A percentile compares a stretch with the other conserved stretches of the same genome.
Evolutionary conservation across 169 alveolate genomes (phyloP).

Genomic region (Ichthyophthirius multifiliis): DNA sequence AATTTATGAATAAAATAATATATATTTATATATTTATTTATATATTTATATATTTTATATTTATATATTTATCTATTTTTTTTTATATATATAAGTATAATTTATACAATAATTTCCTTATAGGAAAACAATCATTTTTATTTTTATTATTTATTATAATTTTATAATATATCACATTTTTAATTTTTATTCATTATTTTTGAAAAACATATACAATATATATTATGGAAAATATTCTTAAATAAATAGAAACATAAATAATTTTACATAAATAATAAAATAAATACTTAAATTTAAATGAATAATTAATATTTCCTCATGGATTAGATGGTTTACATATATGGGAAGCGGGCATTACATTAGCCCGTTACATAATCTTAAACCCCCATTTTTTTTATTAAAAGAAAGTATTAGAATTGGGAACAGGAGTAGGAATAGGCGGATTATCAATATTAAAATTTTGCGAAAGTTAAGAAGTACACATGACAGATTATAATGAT

Average conservation of each 20-base stretch:
- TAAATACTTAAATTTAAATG: slow-evolving; percentile 42
- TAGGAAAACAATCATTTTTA: no score
- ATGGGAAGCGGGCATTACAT: slow-evolving; percentile 66
- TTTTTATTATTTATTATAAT: no score
- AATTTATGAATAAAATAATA: no score
- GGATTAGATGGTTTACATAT: slow-evolving; percentile 61
- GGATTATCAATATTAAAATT: slow-evolving; percentile 51
- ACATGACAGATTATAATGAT: slow-evolving; percentile 52
- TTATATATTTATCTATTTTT: no score
- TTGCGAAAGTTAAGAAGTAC: slow-evolving; percentile 6
- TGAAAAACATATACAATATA: no score
- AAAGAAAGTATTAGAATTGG: slow-evolving; percentile 56
- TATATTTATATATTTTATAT: no score
- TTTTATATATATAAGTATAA: no score
- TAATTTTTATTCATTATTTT: no score
- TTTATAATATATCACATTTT: no score
- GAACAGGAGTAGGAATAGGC: slow-evolving; percentile 67
- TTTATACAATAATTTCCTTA: no score
- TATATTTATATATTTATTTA: no score
- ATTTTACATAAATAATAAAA: slow-evolving; percentile 22
- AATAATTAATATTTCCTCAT: slow-evolving; percentile 52
- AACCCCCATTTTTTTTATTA: slow-evolving; percentile 22
- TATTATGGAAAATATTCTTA: slow-evolving; percentile 33
- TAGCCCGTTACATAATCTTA: slow-evolving; percentile 45
- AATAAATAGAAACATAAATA: slow-evolving; percentile 35